Base-by-base conservation (phyloP, 352 stramenopile genomes). In the Phytophthora palmivora region DNA sequence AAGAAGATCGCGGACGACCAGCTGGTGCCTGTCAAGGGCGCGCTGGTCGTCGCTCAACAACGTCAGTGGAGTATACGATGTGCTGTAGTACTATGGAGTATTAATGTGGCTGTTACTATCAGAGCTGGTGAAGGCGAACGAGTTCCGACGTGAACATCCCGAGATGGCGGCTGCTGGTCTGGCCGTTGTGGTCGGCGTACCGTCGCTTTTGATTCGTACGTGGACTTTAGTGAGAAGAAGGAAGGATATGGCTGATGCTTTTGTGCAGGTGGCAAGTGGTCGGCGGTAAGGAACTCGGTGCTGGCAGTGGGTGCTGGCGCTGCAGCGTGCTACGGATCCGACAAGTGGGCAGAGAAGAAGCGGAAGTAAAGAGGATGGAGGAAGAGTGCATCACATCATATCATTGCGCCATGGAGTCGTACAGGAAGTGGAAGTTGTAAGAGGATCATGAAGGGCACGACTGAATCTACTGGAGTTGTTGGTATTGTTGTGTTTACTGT, bases 71-170 rank as follows among this genome's bases (percentile, higher is more conserved):
- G 26, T 43, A 16, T 48, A 12, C 15, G 34, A 4, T 4, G 15
- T 7, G 24, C 24, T 19, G 11, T 53, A 30, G 38, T 59, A 52
- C 14, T 50, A 39, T 19, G 45, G 41, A 41, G 30, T 45, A 22
- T 4, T 53, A 42, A 41, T 58, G 10, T 26, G 52, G 28, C 16
- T 39, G 19, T 22, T 61, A n/a, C 45, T 18, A 9, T 66, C 59
- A 93, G 84, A 91, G 53, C 62, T 91, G 33, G n/a, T 71, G 51
- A 93, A 93, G 57, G 67, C 70, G 36, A 90, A 94, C 57, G 77
- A 79, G 52, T 92, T 94, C 72, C 84, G 81, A 58, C 79, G 79
- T 39, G 78, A 86, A 21, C 79, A 94, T 69, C 82, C 82, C 8
- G 82, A 89, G 54, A 68, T 82, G 6, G 80, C 82, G 34, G 69